These are phyloP conservation scores for Leishmania guyanensis DNA, from an alignment of 208 protist genomes.

Conservation along the genomic window DNA sequence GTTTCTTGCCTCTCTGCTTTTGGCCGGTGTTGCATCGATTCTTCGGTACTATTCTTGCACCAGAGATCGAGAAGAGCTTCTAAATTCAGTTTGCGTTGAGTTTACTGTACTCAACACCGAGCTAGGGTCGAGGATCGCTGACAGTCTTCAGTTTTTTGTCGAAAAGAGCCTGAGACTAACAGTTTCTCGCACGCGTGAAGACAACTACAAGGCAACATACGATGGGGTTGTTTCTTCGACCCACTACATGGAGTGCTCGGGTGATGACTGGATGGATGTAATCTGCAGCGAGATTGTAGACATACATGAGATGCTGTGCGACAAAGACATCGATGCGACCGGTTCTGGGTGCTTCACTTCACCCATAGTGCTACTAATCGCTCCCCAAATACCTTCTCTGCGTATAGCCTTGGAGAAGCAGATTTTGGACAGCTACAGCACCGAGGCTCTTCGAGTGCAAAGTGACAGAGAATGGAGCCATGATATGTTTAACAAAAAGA, in stretches of 20 bases:
- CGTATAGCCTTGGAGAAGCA: constrained; percentile 32
- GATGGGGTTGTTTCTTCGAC: constrained; percentile 10
- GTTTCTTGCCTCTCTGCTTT: constrained; percentile 57
- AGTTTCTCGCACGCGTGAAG: constrained; percentile 22
- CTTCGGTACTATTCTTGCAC: constrained; percentile 30
- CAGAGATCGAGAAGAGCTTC: constrained; percentile 14
- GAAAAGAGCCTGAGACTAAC: constrained; percentile 50
- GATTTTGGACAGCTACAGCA: constrained; percentile 66
- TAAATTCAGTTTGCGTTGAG: constrained; percentile 31
- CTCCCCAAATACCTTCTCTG: constrained; percentile 31
- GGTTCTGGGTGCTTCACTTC: neutral
- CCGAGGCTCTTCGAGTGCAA: constrained; percentile 46
- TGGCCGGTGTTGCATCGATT: constrained; percentile 38
- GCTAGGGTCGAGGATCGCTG: constrained; percentile 25
- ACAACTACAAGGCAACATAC: constrained; percentile 9
- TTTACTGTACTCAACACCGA: constrained; percentile 38
- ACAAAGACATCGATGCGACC: neutral
- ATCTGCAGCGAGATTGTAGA: constrained; percentile 28
- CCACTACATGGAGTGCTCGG: constrained; percentile 7
- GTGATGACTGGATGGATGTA: constrained; percentile 11
- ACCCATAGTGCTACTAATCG: constrained; percentile 44
- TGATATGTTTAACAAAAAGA: constrained; percentile 16
- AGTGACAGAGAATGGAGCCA: constrained; percentile 23
- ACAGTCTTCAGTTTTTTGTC: constrained; percentile 51
- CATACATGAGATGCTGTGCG: constrained; percentile 30